Conservation (phyloP, 108 stramenopile species). For the Chaetoceros muelleri region DNA sequence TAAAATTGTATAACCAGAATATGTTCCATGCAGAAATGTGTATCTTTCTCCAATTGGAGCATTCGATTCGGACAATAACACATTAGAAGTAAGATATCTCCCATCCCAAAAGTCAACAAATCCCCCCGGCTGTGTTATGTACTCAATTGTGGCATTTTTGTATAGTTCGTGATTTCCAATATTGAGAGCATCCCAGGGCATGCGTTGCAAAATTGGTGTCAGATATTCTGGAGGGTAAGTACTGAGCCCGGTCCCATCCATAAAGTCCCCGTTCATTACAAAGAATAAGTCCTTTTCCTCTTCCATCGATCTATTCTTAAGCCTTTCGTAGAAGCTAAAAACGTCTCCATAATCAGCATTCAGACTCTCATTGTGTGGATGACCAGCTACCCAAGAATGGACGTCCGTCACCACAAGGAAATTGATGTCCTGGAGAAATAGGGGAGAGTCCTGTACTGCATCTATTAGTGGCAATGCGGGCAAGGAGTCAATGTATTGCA, state of each 20-base stretch:
- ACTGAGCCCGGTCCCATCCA: slow-evolving; percentile 64
- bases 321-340: slow-evolving; percentile 45
- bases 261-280: slow-evolving; percentile 79
- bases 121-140: slow-evolving; percentile 34
- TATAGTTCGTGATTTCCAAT: slow-evolving; percentile 74
- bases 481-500: background rate
- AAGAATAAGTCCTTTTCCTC: slow-evolving; percentile 44
- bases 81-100: slow-evolving; percentile 57
- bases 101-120: slow-evolving; percentile 64
- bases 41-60: slow-evolving; percentile 43
- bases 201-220: slow-evolving; percentile 47
- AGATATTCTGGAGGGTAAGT: slow-evolving; percentile 33
- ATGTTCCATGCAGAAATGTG: slow-evolving; percentile 37
- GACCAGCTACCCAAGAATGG: slow-evolving; percentile 65
- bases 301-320: slow-evolving; percentile 16
- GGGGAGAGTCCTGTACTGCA: background rate
- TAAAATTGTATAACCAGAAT: slow-evolving; percentile 29
- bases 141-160: slow-evolving; percentile 20
- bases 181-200: slow-evolving; percentile 64
- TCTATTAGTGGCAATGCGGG: too few species aligned
- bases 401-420: slow-evolving; percentile 62
- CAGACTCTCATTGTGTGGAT: slow-evolving; percentile 34
- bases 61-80: slow-evolving; percentile 14
- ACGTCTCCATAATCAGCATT: slow-evolving; percentile 71
- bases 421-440: slow-evolving; percentile 39